Evolutionary conservation across 2,329 filamentous ascomycete species (phyloP).

Genomic region (Calonectria pauciramosa): DNA sequence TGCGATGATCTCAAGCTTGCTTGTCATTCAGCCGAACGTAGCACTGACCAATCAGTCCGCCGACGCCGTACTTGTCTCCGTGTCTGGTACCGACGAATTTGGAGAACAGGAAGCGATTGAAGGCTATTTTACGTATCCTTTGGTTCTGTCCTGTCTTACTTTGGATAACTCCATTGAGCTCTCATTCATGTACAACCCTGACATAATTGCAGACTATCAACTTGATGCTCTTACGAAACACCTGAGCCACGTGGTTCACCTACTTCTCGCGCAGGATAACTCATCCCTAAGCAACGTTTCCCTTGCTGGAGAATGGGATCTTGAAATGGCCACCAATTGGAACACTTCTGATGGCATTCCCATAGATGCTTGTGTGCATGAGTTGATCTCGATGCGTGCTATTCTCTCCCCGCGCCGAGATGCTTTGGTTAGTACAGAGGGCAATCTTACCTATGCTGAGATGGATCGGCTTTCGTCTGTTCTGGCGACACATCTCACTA

Average conservation of each 20-base stretch:
- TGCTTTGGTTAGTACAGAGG: slow-evolving; percentile 42
- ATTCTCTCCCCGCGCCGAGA: slow-evolving; percentile 21
- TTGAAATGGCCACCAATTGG: not conserved
- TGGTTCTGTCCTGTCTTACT: not conserved
- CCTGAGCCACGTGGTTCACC: not conserved
- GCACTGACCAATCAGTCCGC: not conserved
- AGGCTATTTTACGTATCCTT: slow-evolving; percentile 15
- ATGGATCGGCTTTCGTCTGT: slow-evolving; percentile 22
- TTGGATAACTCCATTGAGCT: not conserved
- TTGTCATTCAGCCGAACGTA: slow-evolving; percentile 23
- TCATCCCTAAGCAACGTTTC: not conserved
- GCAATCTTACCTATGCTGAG: slow-evolving; percentile 37
- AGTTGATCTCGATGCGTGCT: slow-evolving; percentile 32
- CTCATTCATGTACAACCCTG: slow-evolving; percentile 5
- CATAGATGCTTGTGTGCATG: slow-evolving; percentile 31
- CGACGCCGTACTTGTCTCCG: not conserved
- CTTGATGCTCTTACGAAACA: not conserved
- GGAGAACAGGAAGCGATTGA: not conserved
- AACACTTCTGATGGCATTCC: slow-evolving; percentile 3
- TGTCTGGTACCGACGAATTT: slow-evolving; percentile 21
- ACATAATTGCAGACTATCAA: not conserved
- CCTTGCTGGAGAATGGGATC: slow-evolving; percentile 1
- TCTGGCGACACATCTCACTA: slow-evolving; percentile 8
- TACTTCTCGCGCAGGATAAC: not conserved
- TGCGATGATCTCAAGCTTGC: slow-evolving; percentile 16